Evolutionary conservation across 495 filamentous ascomycete genomes (phyloP), one percentile per base, ranked within the genome.

Genomic region (Amniculicola lignicola): DNA sequence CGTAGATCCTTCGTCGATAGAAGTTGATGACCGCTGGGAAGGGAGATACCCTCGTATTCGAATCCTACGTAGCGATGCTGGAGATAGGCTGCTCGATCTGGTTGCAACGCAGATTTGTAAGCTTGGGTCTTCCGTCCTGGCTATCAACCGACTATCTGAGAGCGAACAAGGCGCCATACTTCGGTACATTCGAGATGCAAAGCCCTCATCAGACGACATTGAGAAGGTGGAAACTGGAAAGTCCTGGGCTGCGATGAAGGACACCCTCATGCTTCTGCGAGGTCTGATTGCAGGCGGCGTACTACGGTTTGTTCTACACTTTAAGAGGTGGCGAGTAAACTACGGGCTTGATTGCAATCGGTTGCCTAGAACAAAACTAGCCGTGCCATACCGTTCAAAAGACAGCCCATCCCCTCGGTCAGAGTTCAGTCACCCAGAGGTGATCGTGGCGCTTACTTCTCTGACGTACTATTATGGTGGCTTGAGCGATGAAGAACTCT

Each of bases 231-330:
- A 35, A 35, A 35, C 7, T 35, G 29, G n/a, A 7, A 7, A 7
- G n/a, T n/a, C 7, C 7, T 35, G 29, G 29, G 7, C 29, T 7
- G 7, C n/a, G 29, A 35, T 35, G 29, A n/a, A 35, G 29, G n/a
- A 35, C 29, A 35, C 29, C n/a, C 7, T n/a, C 7, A 7, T 35
- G 7, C 7, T 71, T 9, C 39, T 42, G 7, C 39, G 39, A 7
- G 39, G 39, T 18, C 39, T 42, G 7, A 9, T 42, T 7, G 39
- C n/a, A 9, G n/a, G 19, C 16, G 19, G 39, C 7, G 9, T 42
- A 15, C 39, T 42, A 9, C 7, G 7, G 7, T 42, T 42, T 42
- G 39, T 22, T 18, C 39, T 42, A 10, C 39, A 9, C n/a, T 15
- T 10, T 7, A 42, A 42, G 39, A 15, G 39, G n/a, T 42, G 39